Percentiles rank a stretch among this genome's conserved stretches.
These are phyloP conservation scores for Styphnolobium japonicum DNA, from an alignment of 306 rosid species.

Conservation along the genomic window DNA sequence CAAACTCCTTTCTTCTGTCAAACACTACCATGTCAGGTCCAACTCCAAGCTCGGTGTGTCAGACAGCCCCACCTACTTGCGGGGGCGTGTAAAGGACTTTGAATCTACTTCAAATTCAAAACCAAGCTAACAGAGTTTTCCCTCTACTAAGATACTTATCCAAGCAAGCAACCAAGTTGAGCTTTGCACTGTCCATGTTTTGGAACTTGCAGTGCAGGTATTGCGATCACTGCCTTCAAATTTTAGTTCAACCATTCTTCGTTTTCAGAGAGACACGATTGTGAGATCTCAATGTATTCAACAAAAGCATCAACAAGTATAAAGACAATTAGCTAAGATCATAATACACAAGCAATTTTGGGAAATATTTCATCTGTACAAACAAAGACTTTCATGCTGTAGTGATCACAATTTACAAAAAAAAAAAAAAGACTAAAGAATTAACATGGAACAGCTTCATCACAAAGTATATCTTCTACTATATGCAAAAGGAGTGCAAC, in stretches of 20 bases:
- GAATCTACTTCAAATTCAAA: too few relatives aligned
- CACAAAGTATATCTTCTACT: constrained; percentile 25
- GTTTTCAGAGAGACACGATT: background rate
- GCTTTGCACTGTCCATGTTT: background rate
- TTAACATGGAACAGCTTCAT: constrained; percentile 10
- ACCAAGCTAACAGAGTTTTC: too few relatives aligned
- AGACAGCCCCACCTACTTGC: too few relatives aligned
- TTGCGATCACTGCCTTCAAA: background rate
- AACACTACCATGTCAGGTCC: too few relatives aligned
- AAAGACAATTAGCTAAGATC: background rate
- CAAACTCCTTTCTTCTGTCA: too few relatives aligned
- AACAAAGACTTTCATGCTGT: background rate
- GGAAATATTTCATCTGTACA: constrained; percentile 24
- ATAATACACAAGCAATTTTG: background rate
- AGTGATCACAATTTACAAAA: constrained; percentile 27
- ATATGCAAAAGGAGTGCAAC: constrained; percentile 25
- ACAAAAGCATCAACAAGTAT: background rate
- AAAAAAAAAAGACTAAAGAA: background rate
- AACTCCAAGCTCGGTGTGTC: too few relatives aligned
- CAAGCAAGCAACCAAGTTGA: background rate
- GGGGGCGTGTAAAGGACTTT: too few relatives aligned
- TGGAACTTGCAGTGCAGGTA: background rate
- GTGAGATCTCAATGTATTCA: background rate
- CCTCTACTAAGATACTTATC: too few relatives aligned
- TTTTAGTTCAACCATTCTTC: background rate